phyloP scores from a whole-genome alignment of 73 alveolate genomes.

The Diophrys appendiculata region DNA sequence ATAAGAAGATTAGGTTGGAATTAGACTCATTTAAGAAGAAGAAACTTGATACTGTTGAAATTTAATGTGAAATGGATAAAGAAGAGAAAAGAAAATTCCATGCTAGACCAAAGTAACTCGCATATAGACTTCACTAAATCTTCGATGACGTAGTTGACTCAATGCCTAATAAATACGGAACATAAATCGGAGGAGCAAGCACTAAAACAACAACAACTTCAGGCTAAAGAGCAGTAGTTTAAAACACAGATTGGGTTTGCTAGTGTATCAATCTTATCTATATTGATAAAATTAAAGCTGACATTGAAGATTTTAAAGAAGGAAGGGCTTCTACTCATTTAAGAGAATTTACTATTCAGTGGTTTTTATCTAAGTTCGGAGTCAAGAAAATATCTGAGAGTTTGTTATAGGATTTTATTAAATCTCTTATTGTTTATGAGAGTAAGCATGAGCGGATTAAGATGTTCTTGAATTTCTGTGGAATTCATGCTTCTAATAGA shows the following conservation, averaged over 20 bases:
- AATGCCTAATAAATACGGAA: constrained; percentile 22
- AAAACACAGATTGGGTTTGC: constrained; percentile 39
- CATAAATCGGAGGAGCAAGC: too few relatives aligned
- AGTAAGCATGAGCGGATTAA: constrained; percentile 42
- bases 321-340: constrained; percentile 21
- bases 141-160: constrained; percentile 34
- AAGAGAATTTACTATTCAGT: constrained; percentile 42
- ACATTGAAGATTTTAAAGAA: constrained; percentile 53
- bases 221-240: constrained; percentile 24
- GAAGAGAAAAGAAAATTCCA: constrained; percentile 39
- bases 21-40: constrained; percentile 9
- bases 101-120: constrained; percentile 35
- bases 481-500: constrained; percentile 28
- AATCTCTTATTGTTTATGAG: constrained; percentile 26
- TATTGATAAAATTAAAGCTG: constrained; percentile 43
- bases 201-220: constrained; percentile 29
- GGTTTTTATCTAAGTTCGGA: constrained; percentile 59
- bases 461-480: constrained; percentile 57
- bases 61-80: constrained; percentile 32
- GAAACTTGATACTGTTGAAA: not conserved
- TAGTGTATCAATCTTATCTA: constrained; percentile 31
- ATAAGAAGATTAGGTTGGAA: constrained; percentile 4
- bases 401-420: constrained; percentile 40
- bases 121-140: not conserved
- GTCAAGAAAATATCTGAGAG: constrained; percentile 42